Percentiles rank a stretch among this genome's conserved stretches.
Evolutionary conservation across 2,329 filamentous ascomycete genomes (phyloP).

Genomic region (Cordyceps cateniannulata): DNA sequence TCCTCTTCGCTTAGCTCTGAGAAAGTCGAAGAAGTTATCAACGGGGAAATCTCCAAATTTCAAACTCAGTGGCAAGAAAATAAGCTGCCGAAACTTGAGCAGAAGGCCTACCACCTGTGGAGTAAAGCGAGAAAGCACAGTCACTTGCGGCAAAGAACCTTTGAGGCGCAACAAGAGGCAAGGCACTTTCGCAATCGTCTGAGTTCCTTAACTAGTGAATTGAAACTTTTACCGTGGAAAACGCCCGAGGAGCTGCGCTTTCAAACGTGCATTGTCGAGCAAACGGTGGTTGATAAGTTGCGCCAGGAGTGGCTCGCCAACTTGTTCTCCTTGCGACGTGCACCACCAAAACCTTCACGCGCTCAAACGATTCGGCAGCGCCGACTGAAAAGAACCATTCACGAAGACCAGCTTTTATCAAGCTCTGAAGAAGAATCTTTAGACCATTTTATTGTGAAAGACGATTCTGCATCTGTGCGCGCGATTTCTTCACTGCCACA

Average conservation of each 20-base stretch:
- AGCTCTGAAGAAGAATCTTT: constrained; percentile 40
- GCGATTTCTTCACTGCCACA: neutral
- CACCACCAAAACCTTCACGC: constrained; percentile 19
- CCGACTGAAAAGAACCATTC: neutral
- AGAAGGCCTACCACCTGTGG: constrained; percentile 59
- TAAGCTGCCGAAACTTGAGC: constrained; percentile 48
- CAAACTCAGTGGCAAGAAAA: constrained; percentile 50
- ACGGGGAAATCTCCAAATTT: constrained; percentile 45
- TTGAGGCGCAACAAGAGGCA: constrained; percentile 35
- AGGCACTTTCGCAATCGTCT: constrained; percentile 45
- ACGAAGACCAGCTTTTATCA: constrained; percentile 42
- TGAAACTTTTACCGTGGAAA: constrained; percentile 47
- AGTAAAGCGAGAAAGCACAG: constrained; percentile 39
- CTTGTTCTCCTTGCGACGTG: constrained; percentile 34
- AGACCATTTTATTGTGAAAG: constrained; percentile 42
- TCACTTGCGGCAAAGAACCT: constrained; percentile 20
- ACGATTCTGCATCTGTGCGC: constrained; percentile 12
- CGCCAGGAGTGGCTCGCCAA: constrained; percentile 44
- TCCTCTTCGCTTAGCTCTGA: neutral
- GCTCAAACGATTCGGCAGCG: constrained; percentile 14
- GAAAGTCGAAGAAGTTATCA: constrained; percentile 44
- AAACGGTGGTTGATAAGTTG: constrained; percentile 56
- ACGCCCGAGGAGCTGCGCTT: constrained; percentile 44
- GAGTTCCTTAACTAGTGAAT: constrained; percentile 44
- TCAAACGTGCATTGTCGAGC: constrained; percentile 55